Base-by-base conservation (phyloP, 768 basidiomycete genomes). In the Suillus ampliporus region DNA sequence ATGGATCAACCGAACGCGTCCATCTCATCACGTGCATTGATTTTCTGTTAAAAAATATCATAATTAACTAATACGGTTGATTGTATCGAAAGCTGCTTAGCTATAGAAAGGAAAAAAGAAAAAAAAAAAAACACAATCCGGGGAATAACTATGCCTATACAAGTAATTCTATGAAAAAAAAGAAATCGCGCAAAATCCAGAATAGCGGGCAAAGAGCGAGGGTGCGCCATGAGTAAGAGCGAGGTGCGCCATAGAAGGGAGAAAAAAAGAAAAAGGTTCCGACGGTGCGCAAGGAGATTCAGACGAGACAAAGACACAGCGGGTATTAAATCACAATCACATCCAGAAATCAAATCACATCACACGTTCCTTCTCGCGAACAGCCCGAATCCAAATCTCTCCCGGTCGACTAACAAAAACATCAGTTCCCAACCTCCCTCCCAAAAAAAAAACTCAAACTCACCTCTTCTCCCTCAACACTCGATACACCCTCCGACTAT, bases 391-490 rank as follows among this genome's bases (percentile, higher is more conserved):
- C 87, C 87, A 90, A 51, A 90, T 88, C 74, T 90, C 88, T 9
- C 87, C 87, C 13, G 90, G 90, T 15, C 89, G 89, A 69, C 90
- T 91, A 66, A 43, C 34, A 65, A 68, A 53, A 47, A 60, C 3
- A 38, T 62, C 44, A 64, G 38, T 46, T 50, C 15, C 23, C 11
- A 11, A 53, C n/a, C n/a, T n/a, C n/a, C 8, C 50, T 19, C 61
- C 21, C 13, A 60, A 61, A 53, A 46, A 38, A n/a, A 53, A 43
- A 46, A 50, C 26, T 15, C 5, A 26, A 61, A 63, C 80, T 17
- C n/a, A 86, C 91, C 91, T 94, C 76, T 84, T 86, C 75, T 91
- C 93, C 56, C 93, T 80, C 69, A 95, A 70, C 57, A 95, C 86
- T 58, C 91, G 78, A 75, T 87, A 95, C 23, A 89, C 87, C 64